Conservation (phyloP, 1,284 basidiomycete species). For the Ustilago vetiveriae region DNA sequence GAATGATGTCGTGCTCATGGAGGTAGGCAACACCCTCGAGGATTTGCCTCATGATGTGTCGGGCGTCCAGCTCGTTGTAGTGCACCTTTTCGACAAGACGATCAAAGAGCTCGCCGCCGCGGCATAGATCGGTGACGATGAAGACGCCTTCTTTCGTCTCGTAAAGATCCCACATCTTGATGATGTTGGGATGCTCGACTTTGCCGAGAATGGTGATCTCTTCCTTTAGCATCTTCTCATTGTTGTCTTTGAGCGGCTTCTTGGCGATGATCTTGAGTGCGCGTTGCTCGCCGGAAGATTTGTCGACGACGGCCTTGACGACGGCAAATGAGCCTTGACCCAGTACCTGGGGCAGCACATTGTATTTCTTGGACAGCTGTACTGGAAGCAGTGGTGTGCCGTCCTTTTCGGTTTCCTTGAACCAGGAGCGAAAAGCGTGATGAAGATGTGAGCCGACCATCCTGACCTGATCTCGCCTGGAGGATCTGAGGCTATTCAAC, state of each 20-base stretch:
- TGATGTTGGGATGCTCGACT: constrained; percentile 63
- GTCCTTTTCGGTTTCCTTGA: constrained; percentile 61
- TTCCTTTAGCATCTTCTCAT: constrained; percentile 61
- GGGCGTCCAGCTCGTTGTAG: constrained; percentile 65
- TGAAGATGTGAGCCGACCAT: constrained; percentile 62
- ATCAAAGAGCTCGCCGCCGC: constrained; percentile 65
- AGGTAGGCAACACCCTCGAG: constrained; percentile 62
- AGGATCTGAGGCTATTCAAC: constrained; percentile 18
- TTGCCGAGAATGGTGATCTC: constrained; percentile 63
- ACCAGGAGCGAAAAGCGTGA: constrained; percentile 60
- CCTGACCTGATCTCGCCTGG: constrained; percentile 44
- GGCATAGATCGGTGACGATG: constrained; percentile 65
- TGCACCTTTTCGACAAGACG: constrained; percentile 60
- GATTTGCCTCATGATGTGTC: constrained; percentile 62
- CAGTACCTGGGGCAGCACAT: constrained; percentile 44
- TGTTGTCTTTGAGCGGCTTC: constrained; percentile 61
- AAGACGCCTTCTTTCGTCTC: constrained; percentile 66
- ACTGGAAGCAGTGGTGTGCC: constrained; percentile 58
- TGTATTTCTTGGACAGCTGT: constrained; percentile 62
- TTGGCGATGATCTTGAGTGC: constrained; percentile 67
- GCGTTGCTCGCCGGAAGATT: constrained; percentile 50
- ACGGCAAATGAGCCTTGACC: constrained; percentile 65
- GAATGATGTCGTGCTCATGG: constrained; percentile 63
- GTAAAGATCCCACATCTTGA: constrained; percentile 65
- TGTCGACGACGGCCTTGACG: constrained; percentile 55